Conservation (phyloP, 2,329 filamentous ascomycete species). For the Blumeria hordei region DNA sequence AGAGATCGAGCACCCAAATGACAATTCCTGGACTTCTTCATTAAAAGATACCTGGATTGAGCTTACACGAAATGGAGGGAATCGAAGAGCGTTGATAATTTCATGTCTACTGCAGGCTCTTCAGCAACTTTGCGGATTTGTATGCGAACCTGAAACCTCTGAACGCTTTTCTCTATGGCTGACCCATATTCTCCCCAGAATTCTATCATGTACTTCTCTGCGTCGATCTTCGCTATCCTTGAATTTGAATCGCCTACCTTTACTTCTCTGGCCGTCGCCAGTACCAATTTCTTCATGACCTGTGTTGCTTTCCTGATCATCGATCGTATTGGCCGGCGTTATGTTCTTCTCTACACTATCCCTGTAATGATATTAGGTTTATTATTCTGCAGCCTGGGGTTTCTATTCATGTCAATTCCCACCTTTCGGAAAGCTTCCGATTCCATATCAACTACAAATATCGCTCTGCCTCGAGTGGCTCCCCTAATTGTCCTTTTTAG, state of each 20-base stretch:
- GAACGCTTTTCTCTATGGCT: background rate
- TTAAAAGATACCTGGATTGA: constrained; percentile 24
- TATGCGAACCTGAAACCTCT: constrained; percentile 17
- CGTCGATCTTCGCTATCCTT: constrained; percentile 55
- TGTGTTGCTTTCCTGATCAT: constrained; percentile 52
- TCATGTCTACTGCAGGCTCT: constrained; percentile 69
- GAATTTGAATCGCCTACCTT: constrained; percentile 59
- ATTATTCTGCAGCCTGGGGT: constrained; percentile 45
- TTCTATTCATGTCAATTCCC: constrained; percentile 28
- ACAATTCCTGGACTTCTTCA: constrained; percentile 7
- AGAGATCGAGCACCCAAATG: constrained; percentile 7
- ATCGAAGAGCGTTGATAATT: constrained; percentile 55
- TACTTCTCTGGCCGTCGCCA: constrained; percentile 55
- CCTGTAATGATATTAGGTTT: constrained; percentile 64
- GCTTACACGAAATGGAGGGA: constrained; percentile 32
- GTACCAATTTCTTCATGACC: constrained; percentile 65
- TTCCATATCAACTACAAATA: constrained; percentile 7
- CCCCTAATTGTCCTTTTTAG: constrained; percentile 41
- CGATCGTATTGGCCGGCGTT: constrained; percentile 54
- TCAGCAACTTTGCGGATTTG: constrained; percentile 73
- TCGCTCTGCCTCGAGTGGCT: constrained; percentile 14
- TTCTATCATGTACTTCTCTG: constrained; percentile 79
- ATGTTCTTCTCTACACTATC: constrained; percentile 60
- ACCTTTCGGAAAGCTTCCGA: constrained; percentile 9
- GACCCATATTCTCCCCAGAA: constrained; percentile 26